Percentiles rank a stretch among this genome's conserved stretches.
Evolutionary conservation across 2,329 filamentous ascomycete genomes (phyloP).

Genomic region (Pyrenophora teres): DNA sequence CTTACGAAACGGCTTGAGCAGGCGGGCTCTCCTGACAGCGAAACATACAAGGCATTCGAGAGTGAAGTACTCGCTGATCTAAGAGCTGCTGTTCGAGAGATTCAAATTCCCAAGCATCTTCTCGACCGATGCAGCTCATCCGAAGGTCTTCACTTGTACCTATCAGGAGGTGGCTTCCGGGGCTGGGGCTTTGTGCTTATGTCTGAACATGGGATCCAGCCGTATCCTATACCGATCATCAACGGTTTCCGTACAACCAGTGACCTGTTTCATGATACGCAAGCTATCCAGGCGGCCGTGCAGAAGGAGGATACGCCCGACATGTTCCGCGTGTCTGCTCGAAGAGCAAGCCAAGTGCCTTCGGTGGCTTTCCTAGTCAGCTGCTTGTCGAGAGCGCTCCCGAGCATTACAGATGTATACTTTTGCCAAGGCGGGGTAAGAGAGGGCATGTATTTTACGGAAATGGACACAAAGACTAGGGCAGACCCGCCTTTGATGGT

Average conservation of each 20-base stretch:
- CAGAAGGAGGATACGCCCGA: constrained; percentile 45
- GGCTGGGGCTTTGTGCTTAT: constrained; percentile 91
- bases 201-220: constrained; percentile 71
- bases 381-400: constrained; percentile 71
- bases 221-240: constrained; percentile 83
- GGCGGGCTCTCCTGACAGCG: constrained; percentile 43
- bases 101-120: constrained; percentile 62
- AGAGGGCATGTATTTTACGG: constrained; percentile 80
- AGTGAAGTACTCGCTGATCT: constrained; percentile 64
- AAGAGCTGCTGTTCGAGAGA: constrained; percentile 61
- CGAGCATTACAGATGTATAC: constrained; percentile 69
- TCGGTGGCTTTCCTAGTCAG: constrained; percentile 82
- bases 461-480: constrained; percentile 63
- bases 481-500: constrained; percentile 69
- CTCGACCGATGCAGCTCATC: constrained; percentile 37
- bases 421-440: constrained; percentile 89
- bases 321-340: constrained; percentile 75
- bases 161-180: constrained; percentile 87
- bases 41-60: constrained; percentile 54
- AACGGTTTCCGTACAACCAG: constrained; percentile 74
- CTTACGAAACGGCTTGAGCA: constrained; percentile 59
- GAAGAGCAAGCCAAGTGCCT: constrained; percentile 79
- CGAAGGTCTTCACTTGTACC: constrained; percentile 66
- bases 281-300: constrained; percentile 50
- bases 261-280: constrained; percentile 63